A percentile compares a stretch with the other conserved stretches of the same genome.
Evolutionary conservation across 352 stramenopile species (phyloP).

Genomic region (Phytophthora sojae): DNA sequence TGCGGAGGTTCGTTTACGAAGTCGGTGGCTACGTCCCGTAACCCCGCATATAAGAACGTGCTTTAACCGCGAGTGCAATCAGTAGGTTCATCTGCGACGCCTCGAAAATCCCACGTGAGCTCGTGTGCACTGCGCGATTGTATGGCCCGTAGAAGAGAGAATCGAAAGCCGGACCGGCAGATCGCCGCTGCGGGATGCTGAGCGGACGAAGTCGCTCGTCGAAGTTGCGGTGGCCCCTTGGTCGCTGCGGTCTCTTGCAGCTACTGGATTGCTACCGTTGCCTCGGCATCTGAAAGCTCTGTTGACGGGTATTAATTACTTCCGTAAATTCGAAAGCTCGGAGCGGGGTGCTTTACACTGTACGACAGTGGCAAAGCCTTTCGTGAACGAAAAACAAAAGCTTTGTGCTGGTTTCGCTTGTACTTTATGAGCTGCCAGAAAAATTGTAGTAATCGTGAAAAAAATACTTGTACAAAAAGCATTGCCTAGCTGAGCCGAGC

Average conservation of each 20-base stretch:
- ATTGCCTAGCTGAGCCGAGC: too few species aligned
- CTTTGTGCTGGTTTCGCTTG: too few species aligned
- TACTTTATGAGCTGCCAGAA: too few species aligned
- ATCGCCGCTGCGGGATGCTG: constrained; percentile 14
- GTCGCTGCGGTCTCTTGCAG: neutral
- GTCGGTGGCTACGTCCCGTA: neutral
- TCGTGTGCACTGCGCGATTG: neutral
- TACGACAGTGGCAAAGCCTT: too few species aligned
- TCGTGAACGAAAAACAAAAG: too few species aligned
- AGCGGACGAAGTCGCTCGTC: neutral
- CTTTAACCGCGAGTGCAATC: constrained; percentile 22
- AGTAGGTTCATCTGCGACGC: constrained; percentile 11
- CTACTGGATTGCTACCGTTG: neutral
- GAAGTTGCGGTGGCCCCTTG: too few species aligned
- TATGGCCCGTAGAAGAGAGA: constrained; percentile 24
- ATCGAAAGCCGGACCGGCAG: constrained; percentile 24
- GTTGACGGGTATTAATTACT: too few species aligned
- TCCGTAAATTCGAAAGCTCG: too few species aligned
- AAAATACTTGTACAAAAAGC: too few species aligned
- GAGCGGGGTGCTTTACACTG: too few species aligned
- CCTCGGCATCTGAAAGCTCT: neutral
- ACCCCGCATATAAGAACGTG: constrained; percentile 5
- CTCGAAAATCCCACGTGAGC: constrained; percentile 11
- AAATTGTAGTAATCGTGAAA: too few species aligned
- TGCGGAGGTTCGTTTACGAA: constrained; percentile 13